Base-by-base conservation (phyloP, 129 eudicot species). In the Flaveria sonorensis region DNA sequence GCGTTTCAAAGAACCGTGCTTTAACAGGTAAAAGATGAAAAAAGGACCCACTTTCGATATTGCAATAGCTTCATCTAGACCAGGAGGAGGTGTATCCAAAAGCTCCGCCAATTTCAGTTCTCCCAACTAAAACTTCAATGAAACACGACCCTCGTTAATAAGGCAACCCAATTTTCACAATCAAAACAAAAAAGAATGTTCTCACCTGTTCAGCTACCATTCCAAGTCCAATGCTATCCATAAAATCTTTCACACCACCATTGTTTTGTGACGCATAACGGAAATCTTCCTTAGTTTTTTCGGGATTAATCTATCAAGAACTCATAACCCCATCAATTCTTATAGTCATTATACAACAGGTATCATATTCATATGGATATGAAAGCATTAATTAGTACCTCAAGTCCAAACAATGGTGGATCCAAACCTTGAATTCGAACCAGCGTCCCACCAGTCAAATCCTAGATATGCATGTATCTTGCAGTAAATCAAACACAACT, bases 171-270 rank as follows among this genome's bases (percentile, higher is more conserved):
- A 50, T 64, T 32, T 47, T 68, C n/a, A 55, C 16, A 9, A 19
- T 26, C 9, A 52, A 61, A 48, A 70, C 21, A 62, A 50, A 23
- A n/a, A 36, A 20, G 24, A 40, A 32, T 64, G 53, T 45, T 75
- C 63, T 73, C 77, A 89, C 95, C 86, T 88, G 88, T n/a, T 89
- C 92, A 61, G 85, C 88, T 59, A 88, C 72, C 92, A 74, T 85
- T 51, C 97, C 97, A 73, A 91, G 95, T 76, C 97, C 97, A 90
- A 91, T 89, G 77, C 95, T 74, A 65, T 83, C 84, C 89, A 88
- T 85, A 30, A 83, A 28, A 80, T 75, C 79, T 60, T 81, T 87
- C 21, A 87, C 85, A 64, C 79, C 84, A 56, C 79, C 89, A 76
- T 79, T 64, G 26, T 77, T 65, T 71, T 85, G 79, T 56, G 83